Evolutionary conservation across 805 yeast species (phyloP), one percentile per base, ranked within the genome.

Genomic region (Wickerhamiella lipophila): DNA sequence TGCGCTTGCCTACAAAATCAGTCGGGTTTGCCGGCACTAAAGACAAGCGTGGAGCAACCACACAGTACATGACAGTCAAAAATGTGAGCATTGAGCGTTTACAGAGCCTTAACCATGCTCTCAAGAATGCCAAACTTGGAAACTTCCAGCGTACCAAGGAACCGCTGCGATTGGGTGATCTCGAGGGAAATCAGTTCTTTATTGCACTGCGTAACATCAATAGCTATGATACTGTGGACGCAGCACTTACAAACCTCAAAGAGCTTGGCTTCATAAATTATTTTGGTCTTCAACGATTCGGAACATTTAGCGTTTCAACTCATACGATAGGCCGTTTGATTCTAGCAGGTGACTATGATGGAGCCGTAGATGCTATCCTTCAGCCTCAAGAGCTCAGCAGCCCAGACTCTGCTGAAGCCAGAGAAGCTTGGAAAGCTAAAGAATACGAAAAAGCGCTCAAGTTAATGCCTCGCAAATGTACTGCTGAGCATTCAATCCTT

Each of bases 221-320:
- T 45, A 62, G 64, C 2, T 53, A 56, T 1, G 57, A 60, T 3
- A 54, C 68, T 2, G 75, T 75, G 36, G 67, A 69, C 12, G 67
- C 71, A 3, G 68, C 86, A 15, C 70, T 88, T 55, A 60, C 68
- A 4, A 73, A 85, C 0, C 68, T 89, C 47, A 68, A 69, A 46
- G 69, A 69, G 1, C 69, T 73, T 25, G 99, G 99, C 0, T 92
- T 85, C 59, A 81, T 92, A 54, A 92, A 92, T 64, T 92, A 92
- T 61, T 92, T 75, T 63, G 99, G 99, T n/a, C 81, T 92, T 88
- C 99, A 92, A 69, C 72, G 99, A 60, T 92, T 92, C 63, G 99
- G 99, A 25, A 88, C 98, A 0, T 89, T 86, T 60, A 83, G 96
- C 11, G 73, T 87, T 25, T 85, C 97, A 2, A 88, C 98, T 0